Evolutionary conservation across 179 eudicot species (phyloP).

Genomic region (Spinacia oleracea): DNA sequence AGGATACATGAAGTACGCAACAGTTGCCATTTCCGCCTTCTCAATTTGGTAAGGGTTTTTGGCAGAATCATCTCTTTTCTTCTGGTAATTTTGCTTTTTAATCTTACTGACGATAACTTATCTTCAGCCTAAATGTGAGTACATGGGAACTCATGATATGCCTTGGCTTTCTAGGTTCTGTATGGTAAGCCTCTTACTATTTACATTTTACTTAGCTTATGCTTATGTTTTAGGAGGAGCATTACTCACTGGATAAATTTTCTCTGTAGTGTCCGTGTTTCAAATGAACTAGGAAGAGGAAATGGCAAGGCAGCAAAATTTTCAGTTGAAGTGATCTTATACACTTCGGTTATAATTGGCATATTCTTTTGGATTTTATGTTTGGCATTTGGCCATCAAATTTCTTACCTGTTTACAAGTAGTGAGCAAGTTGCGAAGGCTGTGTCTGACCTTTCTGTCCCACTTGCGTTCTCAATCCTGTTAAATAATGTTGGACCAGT

Average conservation of each 20-base stretch:
- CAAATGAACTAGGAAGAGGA: slow-evolving; percentile 64
- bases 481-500: slow-evolving; percentile 53
- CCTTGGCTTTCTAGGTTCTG: slow-evolving; percentile 60
- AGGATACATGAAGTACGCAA: slow-evolving; percentile 53
- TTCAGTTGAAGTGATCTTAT: slow-evolving; percentile 46
- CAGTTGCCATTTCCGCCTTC: slow-evolving; percentile 55
- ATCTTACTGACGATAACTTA: slow-evolving; percentile 10
- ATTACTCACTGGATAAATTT: neutral
- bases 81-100: neutral
- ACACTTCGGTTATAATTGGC: slow-evolving; percentile 44
- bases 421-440: slow-evolving; percentile 47
- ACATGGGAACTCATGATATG: slow-evolving; percentile 67
- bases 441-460: slow-evolving; percentile 47
- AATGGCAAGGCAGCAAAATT: slow-evolving; percentile 52
- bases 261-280: slow-evolving; percentile 50
- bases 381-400: slow-evolving; percentile 41
- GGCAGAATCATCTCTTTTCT: neutral
- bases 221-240: neutral
- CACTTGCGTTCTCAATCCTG: slow-evolving; percentile 50
- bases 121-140: slow-evolving; percentile 71
- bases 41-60: slow-evolving; percentile 47
- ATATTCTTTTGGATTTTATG: slow-evolving; percentile 43
- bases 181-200: slow-evolving; percentile 27
- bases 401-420: slow-evolving; percentile 56
- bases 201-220: neutral